Base-by-base conservation (phyloP, 192 early-diverging fungal species). In the Podila epicladia region DNA sequence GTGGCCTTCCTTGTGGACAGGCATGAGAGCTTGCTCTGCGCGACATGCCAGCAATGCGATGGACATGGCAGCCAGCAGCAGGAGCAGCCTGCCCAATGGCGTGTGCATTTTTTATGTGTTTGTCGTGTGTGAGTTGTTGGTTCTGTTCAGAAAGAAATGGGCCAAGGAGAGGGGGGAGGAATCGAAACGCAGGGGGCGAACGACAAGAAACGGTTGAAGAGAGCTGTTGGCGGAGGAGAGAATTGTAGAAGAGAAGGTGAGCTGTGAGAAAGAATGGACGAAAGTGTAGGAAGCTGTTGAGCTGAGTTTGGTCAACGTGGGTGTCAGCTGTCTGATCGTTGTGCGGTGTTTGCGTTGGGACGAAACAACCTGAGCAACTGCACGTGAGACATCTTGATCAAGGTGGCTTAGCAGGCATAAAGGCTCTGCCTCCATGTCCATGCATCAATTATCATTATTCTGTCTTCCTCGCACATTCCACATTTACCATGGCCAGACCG, bases 1-100 rank as follows among this genome's bases (percentile, higher is more conserved):
- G 48, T 82, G 82, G 19, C 89, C 90, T 7, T 83, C 72, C 57
- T 84, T 61, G 58, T 90, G 89, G 49, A 87, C 38, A 53, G 55
- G 64, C 50, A 32, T 64, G 45, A 26, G 45, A 7, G 31, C 55
- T 57, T 33, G 64, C 20, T 19, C 68, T 7, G 53, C 53, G 59
- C 22, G 28, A 61, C 53, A 33, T 20, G 22, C 31, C 59, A 61
- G 5, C 31, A 61, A 15, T 8, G 12, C 26, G 17, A 24, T 9
- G 17, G 59, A 32, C 20, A 33, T 17, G 1, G 59, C 29, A 17
- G 59, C 59, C 31, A 61, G 31, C 12, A 61, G 29, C 31, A 33
- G 26, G 28, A 61, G 26, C 59, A 61, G 17, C 31, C 26, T 33
- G 32, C 29, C 6, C 59, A 61, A 8, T 61, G 59, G 59, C 31